Conservation (phyloP, 2,329 filamentous ascomycete genomes). For the Alternaria infectoria region DNA sequence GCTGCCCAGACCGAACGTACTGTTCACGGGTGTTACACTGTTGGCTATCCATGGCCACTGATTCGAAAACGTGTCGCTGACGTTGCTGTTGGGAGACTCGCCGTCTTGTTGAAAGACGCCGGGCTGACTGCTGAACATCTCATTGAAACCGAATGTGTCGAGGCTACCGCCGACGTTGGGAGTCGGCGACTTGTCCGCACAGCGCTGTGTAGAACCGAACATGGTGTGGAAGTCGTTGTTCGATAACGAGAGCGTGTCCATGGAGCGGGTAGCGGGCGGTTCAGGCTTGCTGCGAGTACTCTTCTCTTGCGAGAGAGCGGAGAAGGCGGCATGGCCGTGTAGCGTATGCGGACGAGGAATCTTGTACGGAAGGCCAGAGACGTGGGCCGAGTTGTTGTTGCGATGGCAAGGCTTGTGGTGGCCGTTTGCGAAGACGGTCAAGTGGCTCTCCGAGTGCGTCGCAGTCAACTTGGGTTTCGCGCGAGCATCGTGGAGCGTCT, state of each 20-base stretch:
- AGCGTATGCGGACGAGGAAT: constrained; percentile 57
- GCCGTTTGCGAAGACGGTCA: constrained; percentile 68
- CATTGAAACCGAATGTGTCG: constrained; percentile 36
- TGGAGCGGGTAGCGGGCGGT: constrained; percentile 33
- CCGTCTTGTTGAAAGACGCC: constrained; percentile 35
- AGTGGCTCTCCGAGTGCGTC: constrained; percentile 64
- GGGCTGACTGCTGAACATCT: constrained; percentile 37
- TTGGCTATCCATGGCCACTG: constrained; percentile 45
- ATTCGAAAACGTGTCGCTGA: constrained; percentile 38
- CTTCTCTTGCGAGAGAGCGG: constrained; percentile 31
- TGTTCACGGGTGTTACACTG: constrained; percentile 31
- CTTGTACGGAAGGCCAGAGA: constrained; percentile 68
- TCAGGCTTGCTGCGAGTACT: constrained; percentile 33
- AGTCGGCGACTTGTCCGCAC: constrained; percentile 32
- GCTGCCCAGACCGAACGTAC: constrained; percentile 43
- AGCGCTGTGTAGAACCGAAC: constrained; percentile 41
- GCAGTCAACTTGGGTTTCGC: constrained; percentile 63
- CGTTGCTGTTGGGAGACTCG: constrained; percentile 43
- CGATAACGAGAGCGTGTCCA: constrained; percentile 46
- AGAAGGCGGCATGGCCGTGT: constrained; percentile 42
- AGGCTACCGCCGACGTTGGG: constrained; percentile 38
- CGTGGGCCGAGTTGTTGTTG: constrained; percentile 68
- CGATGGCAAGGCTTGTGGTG: constrained; percentile 70
- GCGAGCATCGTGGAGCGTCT: constrained; percentile 54
- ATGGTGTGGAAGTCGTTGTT: constrained; percentile 47